Conservation (phyloP, 352 stramenopile species). For the Pythium phragmitis region DNA sequence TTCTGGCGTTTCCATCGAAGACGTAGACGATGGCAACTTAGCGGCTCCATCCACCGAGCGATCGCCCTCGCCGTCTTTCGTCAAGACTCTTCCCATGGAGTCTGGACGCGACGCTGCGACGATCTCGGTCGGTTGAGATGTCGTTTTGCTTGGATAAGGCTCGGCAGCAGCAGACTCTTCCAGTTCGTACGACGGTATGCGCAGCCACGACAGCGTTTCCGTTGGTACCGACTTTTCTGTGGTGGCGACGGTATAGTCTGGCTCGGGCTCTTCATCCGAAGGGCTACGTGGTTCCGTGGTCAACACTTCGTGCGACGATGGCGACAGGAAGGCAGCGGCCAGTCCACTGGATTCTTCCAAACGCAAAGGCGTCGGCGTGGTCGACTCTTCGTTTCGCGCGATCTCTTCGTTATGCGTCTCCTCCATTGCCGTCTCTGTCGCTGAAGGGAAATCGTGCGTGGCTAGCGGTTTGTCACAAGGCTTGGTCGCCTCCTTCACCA, state of each 20-base stretch:
- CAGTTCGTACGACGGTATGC: background rate
- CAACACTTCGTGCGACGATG: background rate
- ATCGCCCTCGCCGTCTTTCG: background rate
- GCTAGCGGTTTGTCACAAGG: no score
- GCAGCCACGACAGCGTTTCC: background rate
- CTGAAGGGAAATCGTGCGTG: background rate
- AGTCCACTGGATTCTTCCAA: constrained; percentile 16
- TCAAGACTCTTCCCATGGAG: background rate
- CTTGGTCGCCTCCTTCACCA: background rate
- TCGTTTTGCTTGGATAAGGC: background rate
- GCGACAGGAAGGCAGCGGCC: background rate
- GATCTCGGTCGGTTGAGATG: background rate
- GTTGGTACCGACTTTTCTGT: background rate
- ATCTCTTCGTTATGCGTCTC: background rate
- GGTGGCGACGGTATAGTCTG: background rate
- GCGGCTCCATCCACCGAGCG: background rate
- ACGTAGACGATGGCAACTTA: background rate
- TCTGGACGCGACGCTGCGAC: background rate
- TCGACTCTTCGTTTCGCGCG: background rate
- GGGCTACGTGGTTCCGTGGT: background rate
- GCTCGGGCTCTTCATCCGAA: background rate
- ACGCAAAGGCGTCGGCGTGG: no score
- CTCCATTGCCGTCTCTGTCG: background rate
- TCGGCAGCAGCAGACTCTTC: background rate
- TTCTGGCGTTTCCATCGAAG: background rate